Conservation (phyloP, 202 grass and related monocot genomes). For the Zizania palustris region DNA sequence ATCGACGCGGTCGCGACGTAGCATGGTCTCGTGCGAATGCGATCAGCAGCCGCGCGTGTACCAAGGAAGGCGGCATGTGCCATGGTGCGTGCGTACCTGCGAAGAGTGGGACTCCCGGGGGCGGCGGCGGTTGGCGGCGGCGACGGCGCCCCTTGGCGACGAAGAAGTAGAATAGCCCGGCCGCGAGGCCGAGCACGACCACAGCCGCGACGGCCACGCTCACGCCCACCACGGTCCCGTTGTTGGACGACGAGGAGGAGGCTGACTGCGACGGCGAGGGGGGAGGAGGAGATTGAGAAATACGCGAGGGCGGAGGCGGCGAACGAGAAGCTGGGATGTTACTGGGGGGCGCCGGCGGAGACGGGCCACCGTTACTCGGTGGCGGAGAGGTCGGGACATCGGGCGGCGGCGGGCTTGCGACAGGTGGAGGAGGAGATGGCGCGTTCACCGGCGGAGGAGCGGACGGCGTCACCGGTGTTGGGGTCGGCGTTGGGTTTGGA, state of each 20-base stretch:
- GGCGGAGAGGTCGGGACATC: slow-evolving; percentile 5
- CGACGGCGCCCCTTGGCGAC: slow-evolving; percentile 36
- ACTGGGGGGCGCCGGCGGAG: neutral
- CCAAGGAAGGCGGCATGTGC: neutral
- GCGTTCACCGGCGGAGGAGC: slow-evolving; percentile 17
- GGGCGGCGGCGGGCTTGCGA: neutral
- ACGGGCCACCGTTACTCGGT: neutral
- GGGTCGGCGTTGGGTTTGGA: neutral
- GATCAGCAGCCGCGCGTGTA: neutral
- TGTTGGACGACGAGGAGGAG: slow-evolving; percentile 18
- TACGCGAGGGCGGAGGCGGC: slow-evolving; percentile 6
- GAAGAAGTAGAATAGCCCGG: slow-evolving; percentile 45
- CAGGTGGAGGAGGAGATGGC: slow-evolving; percentile 26
- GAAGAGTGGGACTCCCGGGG: neutral
- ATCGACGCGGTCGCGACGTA: slow-evolving; percentile 31
- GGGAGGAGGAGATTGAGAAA: slow-evolving; percentile 19
- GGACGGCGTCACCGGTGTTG: slow-evolving; percentile 11
- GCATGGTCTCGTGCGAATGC: neutral
- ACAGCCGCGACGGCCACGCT: slow-evolving; percentile 43
- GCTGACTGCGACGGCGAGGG: neutral
- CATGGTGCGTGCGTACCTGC: slow-evolving; percentile 13
- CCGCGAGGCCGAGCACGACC: slow-evolving; percentile 43
- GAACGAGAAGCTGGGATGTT: slow-evolving; percentile 13
- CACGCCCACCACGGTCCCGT: slow-evolving; percentile 18
- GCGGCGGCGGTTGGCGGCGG: slow-evolving; percentile 20